Base-by-base conservation (phyloP, 257 asterid species). In the Gardenia jasminoides region DNA sequence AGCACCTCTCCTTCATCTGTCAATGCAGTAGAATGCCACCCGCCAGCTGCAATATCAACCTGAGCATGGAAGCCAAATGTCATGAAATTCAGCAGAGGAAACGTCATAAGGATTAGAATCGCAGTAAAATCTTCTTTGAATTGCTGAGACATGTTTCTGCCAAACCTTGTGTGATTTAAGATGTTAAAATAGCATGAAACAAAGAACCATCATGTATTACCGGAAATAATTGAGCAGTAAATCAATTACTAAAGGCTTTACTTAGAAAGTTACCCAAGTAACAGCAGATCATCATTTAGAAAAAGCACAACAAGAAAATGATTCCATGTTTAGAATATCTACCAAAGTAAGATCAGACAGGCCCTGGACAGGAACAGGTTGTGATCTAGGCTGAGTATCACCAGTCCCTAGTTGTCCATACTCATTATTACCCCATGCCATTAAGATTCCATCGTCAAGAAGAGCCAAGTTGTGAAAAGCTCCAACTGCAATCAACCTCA, bases 31-130 rank as follows among this genome's bases (percentile, higher is more conserved):
- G 99, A 96, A 88, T 96, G 99, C 99, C 99, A 96, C 82, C 99
- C 99, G 83, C 99, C 99, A 80, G 99, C 97, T 59, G 99, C 98
- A 88, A 96, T 91, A 83, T 93, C 96, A 80, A 93, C 97, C 98
- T 95, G 91, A 86, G 83, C 64, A 84, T 65, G 72, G 75, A 28
- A 26, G 81, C 71, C 75, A 33, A 76, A 73, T 33, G 68, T 50
- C 54, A 69, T 1, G 74, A 43, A 31, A 73, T 19, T 73, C n/a
- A 48, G 56, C 22, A 54, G 31, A 43, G 48, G 15, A 50, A 10
- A 30, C 19, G 10, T 8, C 16, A 0, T 26, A 44, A 11, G 30
- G 52, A 44, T 72, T 26, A 71, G 36, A 71, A 28, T 31, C 24
- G 7, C 33, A 72, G 11, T 36, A 50, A 13, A 36, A 50, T 50